phyloP scores from a whole-genome alignment of 2,329 filamentous ascomycete genomes.

The Lizonia empirigonia region DNA sequence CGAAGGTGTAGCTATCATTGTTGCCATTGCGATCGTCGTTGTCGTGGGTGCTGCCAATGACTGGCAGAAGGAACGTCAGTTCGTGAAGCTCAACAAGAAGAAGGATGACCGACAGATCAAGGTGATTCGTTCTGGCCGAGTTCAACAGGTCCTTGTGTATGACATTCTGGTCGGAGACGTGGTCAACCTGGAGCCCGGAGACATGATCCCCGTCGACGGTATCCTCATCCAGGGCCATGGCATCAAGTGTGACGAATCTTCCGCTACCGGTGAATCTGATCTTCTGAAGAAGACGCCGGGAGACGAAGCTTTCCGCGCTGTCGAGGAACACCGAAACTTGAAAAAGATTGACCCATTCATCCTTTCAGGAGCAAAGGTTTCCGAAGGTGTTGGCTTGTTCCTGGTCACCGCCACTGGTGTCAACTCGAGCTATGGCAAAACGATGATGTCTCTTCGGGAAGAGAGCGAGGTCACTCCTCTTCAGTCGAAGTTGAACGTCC shows the following conservation, averaged over 20 bases:
- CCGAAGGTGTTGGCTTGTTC: slow-evolving; percentile 76
- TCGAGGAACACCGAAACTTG: slow-evolving; percentile 65
- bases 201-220: slow-evolving; percentile 73
- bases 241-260: slow-evolving; percentile 74
- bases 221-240: slow-evolving; percentile 70
- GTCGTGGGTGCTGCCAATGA: slow-evolving; percentile 79
- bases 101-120: slow-evolving; percentile 78
- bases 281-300: slow-evolving; percentile 70
- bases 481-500: slow-evolving; percentile 75
- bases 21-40: slow-evolving; percentile 77
- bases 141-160: slow-evolving; percentile 67
- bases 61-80: slow-evolving; percentile 81
- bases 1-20: slow-evolving; percentile 78
- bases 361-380: slow-evolving; percentile 81
- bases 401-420: slow-evolving; percentile 76
- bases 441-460: slow-evolving; percentile 77
- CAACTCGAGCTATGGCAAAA: slow-evolving; percentile 77
- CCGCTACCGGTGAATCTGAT: slow-evolving; percentile 75
- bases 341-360: slow-evolving; percentile 82
- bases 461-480: slow-evolving; percentile 78
- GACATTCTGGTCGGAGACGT: slow-evolving; percentile 74
- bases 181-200: slow-evolving; percentile 72
- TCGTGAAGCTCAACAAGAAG: slow-evolving; percentile 79
- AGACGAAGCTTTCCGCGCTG: slow-evolving; percentile 68
- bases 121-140: slow-evolving; percentile 74